Conservation (phyloP, 1,284 basidiomycete species). For the Gomphus bonarii region DNA sequence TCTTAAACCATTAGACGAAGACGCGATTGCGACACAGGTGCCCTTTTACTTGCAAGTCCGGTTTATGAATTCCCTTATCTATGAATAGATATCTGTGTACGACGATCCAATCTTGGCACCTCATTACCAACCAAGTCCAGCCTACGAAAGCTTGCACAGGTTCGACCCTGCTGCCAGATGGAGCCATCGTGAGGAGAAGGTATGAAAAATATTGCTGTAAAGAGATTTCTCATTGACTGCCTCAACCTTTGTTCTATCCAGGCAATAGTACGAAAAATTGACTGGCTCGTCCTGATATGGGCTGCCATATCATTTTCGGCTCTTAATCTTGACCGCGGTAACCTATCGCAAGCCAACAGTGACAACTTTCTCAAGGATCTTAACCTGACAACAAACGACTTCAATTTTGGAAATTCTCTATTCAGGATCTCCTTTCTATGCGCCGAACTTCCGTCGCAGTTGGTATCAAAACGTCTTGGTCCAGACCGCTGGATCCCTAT, state of each 20-base stretch:
- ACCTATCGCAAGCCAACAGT: constrained; percentile 53
- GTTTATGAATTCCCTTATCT: neutral
- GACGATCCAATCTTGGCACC: constrained; percentile 39
- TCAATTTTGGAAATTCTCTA: constrained; percentile 54
- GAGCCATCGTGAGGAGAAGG: constrained; percentile 58
- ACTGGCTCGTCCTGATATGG: constrained; percentile 55
- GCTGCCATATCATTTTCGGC: constrained; percentile 55
- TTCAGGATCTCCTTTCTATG: constrained; percentile 47
- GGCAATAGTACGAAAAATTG: constrained; percentile 49
- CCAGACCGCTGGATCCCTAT: constrained; percentile 65
- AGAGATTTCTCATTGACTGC: neutral
- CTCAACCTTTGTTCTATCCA: constrained; percentile 16
- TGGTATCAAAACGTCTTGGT: constrained; percentile 59
- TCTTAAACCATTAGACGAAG: constrained; percentile 22
- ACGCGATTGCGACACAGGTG: constrained; percentile 36
- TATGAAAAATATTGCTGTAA: constrained; percentile 17
- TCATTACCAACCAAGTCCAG: constrained; percentile 43
- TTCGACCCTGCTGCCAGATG: constrained; percentile 60
- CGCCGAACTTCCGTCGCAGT: constrained; percentile 62
- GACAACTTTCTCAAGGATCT: constrained; percentile 60
- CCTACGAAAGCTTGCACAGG: constrained; percentile 54
- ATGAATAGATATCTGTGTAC: constrained; percentile 35
- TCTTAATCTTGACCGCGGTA: constrained; percentile 46
- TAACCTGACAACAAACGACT: constrained; percentile 49
- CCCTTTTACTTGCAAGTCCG: neutral